Percentiles rank a stretch among this genome's conserved stretches.
Evolutionary conservation across 2,329 filamentous ascomycete genomes (phyloP).

Genomic region (Amesomyces nigricolor): DNA sequence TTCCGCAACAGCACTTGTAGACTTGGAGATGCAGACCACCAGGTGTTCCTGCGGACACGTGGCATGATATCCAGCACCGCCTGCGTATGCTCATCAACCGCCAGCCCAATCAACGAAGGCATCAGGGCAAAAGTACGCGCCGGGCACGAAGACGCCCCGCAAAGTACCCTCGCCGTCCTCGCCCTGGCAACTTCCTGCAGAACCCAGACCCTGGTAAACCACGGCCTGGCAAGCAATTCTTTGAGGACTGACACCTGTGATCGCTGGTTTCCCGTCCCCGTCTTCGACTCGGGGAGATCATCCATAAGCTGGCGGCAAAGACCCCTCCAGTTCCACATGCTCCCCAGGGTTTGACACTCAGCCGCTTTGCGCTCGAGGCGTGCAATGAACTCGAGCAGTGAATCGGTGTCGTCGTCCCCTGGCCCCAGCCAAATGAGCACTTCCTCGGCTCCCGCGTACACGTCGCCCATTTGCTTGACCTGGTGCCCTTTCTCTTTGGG

Average conservation of each 20-base stretch:
- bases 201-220: slow-evolving; percentile 16
- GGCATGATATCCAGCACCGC: slow-evolving; percentile 17
- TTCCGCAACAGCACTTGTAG: neutral
- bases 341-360: neutral
- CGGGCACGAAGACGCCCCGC: neutral
- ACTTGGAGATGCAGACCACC: neutral
- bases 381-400: slow-evolving; percentile 4
- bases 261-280: neutral
- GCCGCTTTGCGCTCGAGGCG: neutral
- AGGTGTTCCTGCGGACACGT: neutral
- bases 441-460: slow-evolving; percentile 13
- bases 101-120: neutral
- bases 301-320: neutral
- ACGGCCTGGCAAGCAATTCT: neutral
- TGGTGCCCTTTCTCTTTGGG: slow-evolving; percentile 9
- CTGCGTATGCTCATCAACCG: neutral
- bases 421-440: slow-evolving; percentile 17
- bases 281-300: too few species aligned
- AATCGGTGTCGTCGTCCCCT: neutral
- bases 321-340: neutral
- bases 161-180: neutral
- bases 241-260: neutral
- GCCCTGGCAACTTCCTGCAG: slow-evolving; percentile 13
- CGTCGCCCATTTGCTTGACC: slow-evolving; percentile 15
- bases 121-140: slow-evolving; percentile 9